phyloP scores from a whole-genome alignment of 1,284 basidiomycete species.

The Trametes polyzona region DNA sequence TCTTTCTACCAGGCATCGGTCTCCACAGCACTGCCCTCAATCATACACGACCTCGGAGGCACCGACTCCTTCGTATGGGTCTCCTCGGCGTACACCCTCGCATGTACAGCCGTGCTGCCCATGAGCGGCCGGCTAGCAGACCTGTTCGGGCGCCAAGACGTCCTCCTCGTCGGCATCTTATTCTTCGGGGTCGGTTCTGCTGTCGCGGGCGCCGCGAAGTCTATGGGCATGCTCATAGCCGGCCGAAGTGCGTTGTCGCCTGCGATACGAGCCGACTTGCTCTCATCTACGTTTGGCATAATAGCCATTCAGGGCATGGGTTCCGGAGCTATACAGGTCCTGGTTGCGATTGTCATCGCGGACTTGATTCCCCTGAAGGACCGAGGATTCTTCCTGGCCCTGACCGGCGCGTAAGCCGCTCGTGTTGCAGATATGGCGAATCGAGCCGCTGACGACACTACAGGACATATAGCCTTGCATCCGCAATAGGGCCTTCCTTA shows the following conservation, averaged over 20 bases:
- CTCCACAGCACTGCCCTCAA: constrained; percentile 39
- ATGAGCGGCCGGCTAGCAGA: constrained; percentile 32
- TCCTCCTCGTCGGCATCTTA: constrained; percentile 36
- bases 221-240: constrained; percentile 41
- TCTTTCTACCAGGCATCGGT: constrained; percentile 33
- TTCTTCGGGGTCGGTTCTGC: constrained; percentile 43
- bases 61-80: constrained; percentile 37
- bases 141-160: constrained; percentile 40
- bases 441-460: not conserved
- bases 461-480: constrained; percentile 34
- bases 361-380: constrained; percentile 47
- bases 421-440: not conserved
- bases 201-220: constrained; percentile 39
- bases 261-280: not conserved
- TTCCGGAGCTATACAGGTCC: constrained; percentile 44
- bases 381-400: constrained; percentile 39
- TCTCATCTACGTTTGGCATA: not conserved
- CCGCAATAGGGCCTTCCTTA: constrained; percentile 37
- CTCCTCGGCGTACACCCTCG: constrained; percentile 32
- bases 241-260: constrained; percentile 15
- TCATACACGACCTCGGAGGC: constrained; percentile 35
- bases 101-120: constrained; percentile 34
- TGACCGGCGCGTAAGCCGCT: constrained; percentile 26
- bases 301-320: constrained; percentile 49
- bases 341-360: constrained; percentile 44